Percentiles rank a stretch among this genome's conserved stretches.
Evolutionary conservation across 2,329 filamentous ascomycete genomes (phyloP).

Genomic region (Aspergillus oerlinghausenensis): DNA sequence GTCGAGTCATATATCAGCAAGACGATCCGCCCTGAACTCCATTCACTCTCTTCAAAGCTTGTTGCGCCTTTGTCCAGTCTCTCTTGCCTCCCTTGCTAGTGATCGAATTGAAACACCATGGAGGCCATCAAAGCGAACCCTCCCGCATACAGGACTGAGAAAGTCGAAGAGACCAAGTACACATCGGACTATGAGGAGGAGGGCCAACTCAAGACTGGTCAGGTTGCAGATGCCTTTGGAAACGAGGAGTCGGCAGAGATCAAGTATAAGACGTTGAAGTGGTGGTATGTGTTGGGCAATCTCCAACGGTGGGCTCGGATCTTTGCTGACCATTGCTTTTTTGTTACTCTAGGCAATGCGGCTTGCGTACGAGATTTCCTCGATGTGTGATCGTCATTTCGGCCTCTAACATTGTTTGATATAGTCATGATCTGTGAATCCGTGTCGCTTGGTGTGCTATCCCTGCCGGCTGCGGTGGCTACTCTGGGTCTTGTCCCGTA

Average conservation of each 20-base stretch:
- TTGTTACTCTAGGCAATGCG: constrained; percentile 29
- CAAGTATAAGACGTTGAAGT: constrained; percentile 46
- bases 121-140: neutral
- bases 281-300: constrained; percentile 24
- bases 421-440: constrained; percentile 53
- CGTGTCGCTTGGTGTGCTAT: constrained; percentile 52
- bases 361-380: constrained; percentile 27
- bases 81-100: neutral
- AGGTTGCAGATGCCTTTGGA: constrained; percentile 26
- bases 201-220: neutral
- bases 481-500: constrained; percentile 48
- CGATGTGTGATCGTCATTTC: neutral
- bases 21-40: neutral
- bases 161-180: neutral
- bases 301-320: too few relatives aligned
- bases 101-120: neutral
- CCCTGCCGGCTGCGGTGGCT: constrained; percentile 49
- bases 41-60: neutral
- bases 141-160: neutral
- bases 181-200: neutral
- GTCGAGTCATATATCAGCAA: neutral
- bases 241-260: constrained; percentile 35
- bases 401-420: neutral
- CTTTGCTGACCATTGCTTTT: neutral
- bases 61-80: neutral